Conservation (phyloP, 116 monocot genomes). For the Posidonia oceanica region DNA sequence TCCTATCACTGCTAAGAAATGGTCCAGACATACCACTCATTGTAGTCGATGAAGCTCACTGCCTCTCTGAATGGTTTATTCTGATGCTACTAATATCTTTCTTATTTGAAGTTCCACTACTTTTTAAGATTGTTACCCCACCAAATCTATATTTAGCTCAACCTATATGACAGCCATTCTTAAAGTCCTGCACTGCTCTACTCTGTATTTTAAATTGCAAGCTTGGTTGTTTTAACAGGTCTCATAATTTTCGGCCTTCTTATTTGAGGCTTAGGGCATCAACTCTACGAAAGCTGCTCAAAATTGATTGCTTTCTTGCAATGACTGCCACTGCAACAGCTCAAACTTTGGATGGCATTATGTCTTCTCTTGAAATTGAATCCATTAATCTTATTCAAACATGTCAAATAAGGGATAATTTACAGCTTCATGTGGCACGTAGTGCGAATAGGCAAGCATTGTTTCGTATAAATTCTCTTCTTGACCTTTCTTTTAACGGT, state of each 20-base stretch:
- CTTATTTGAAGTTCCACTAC: neutral
- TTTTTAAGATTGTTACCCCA: too few species aligned
- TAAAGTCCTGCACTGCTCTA: too few species aligned
- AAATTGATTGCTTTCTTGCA: conserved; percentile 68
- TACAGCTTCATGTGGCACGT: conserved; percentile 55
- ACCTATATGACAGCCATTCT: too few species aligned
- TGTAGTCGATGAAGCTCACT: conserved; percentile 97
- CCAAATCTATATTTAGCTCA: too few species aligned
- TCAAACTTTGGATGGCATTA: conserved; percentile 55
- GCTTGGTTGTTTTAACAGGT: conserved; percentile 35
- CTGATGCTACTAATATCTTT: neutral
- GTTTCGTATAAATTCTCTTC: neutral
- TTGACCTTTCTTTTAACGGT: conserved; percentile 3
- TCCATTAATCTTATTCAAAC: conserved; percentile 46
- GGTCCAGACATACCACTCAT: conserved; percentile 51
- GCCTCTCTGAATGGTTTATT: conserved; percentile 95
- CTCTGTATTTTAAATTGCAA: too few species aligned
- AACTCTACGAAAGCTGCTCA: conserved; percentile 37
- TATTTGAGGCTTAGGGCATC: conserved; percentile 79
- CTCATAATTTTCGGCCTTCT: conserved; percentile 95
- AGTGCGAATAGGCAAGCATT: conserved; percentile 55
- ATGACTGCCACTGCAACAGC: conserved; percentile 96
- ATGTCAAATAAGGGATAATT: conserved; percentile 62
- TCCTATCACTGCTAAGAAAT: conserved; percentile 43
- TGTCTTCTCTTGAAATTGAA: conserved; percentile 68